Evolutionary conservation across 139 green algal species (phyloP).

Genomic region (Desmodesmus armatus): DNA sequence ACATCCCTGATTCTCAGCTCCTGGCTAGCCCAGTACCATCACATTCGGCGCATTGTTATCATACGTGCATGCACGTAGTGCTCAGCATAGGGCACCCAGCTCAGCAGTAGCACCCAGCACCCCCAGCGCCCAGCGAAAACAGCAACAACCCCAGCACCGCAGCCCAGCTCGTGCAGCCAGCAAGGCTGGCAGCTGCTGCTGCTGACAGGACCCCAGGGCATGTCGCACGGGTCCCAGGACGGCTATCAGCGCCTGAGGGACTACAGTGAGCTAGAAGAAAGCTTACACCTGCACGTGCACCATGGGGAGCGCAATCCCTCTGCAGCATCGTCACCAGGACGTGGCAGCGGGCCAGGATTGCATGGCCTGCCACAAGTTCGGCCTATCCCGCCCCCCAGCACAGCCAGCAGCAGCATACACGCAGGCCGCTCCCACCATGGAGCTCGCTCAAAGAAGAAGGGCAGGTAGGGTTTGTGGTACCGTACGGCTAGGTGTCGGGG

Average conservation of each 20-base stretch:
- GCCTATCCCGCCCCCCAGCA: background rate
- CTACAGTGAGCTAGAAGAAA: background rate
- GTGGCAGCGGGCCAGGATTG: too few relatives aligned
- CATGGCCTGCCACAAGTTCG: background rate
- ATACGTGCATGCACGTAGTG: too few relatives aligned
- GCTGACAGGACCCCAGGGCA: background rate
- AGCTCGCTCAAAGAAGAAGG: background rate
- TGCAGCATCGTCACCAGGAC: background rate
- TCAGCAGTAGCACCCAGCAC: background rate
- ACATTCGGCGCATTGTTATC: too few relatives aligned
- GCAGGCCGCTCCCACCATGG: background rate
- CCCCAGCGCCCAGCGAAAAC: too few relatives aligned
- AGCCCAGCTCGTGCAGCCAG: too few relatives aligned
- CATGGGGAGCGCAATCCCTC: background rate
- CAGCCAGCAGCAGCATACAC: constrained; percentile 18
- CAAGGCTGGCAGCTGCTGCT: too few relatives aligned
- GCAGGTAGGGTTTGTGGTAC: too few relatives aligned
- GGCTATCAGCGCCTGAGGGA: constrained; percentile 18
- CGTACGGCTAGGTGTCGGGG: too few relatives aligned
- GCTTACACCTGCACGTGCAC: background rate
- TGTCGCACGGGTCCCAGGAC: constrained; percentile 24
- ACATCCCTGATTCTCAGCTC: too few relatives aligned
- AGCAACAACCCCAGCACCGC: too few relatives aligned
- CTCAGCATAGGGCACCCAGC: background rate
- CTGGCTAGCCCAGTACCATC: too few relatives aligned